A percentile compares a stretch with the other conserved stretches of the same genome.
Conservation (phyloP, 371 early-diverging fungal species). For the Conidiobolus incongruus region DNA sequence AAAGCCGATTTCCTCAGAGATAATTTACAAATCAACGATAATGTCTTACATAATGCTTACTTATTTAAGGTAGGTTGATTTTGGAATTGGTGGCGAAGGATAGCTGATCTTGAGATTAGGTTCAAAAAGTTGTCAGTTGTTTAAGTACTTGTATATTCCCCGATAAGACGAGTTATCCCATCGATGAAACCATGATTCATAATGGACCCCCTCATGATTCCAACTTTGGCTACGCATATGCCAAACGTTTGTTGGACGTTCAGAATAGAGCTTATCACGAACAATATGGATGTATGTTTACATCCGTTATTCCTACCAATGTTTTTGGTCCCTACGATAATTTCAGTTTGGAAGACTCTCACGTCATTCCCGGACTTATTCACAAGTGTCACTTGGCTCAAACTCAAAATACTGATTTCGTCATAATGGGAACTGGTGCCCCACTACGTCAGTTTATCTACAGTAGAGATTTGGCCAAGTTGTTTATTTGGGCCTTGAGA, state of each 20-base stretch:
- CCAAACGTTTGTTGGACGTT: conserved; percentile 73
- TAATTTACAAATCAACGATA: conserved; percentile 65
- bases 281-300: conserved; percentile 63
- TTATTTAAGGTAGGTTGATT: too few relatives aligned
- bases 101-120: too few relatives aligned
- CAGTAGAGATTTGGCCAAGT: conserved; percentile 58
- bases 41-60: conserved; percentile 54
- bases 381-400: conserved; percentile 72
- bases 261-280: conserved; percentile 62
- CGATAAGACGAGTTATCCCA: conserved; percentile 66
- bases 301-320: conserved; percentile 71
- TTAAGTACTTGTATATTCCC: conserved; percentile 77
- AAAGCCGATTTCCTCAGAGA: conserved; percentile 57
- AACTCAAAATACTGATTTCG: conserved; percentile 38
- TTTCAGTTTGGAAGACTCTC: conserved; percentile 57
- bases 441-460: conserved; percentile 78
- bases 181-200: conserved; percentile 77
- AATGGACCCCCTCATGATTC: conserved; percentile 66
- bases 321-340: conserved; percentile 74
- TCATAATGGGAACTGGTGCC: conserved; percentile 53
- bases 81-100: too few relatives aligned
- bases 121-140: conserved; percentile 68
- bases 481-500: conserved; percentile 61
- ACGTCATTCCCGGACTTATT: conserved; percentile 65
- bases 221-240: conserved; percentile 76